phyloP scores from a whole-genome alignment of 2,329 filamentous ascomycete species.

The Colletotrichum sublineola region DNA sequence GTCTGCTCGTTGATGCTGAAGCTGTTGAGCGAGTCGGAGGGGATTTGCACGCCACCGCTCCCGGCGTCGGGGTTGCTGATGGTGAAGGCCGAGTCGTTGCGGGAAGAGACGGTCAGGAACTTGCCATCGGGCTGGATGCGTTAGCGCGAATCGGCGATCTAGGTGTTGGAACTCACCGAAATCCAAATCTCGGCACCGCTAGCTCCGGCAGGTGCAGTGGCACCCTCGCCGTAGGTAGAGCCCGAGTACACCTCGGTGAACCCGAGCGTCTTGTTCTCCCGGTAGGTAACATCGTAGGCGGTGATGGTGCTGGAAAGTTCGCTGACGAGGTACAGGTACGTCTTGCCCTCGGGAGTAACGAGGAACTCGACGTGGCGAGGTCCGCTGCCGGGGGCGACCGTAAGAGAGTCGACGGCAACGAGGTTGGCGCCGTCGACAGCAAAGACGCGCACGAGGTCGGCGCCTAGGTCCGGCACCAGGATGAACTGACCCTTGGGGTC shows the following conservation, averaged over 20 bases:
- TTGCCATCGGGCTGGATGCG: constrained; percentile 65
- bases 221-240: constrained; percentile 61
- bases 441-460: constrained; percentile 72
- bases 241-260: constrained; percentile 63
- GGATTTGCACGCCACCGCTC: constrained; percentile 54
- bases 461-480: constrained; percentile 75
- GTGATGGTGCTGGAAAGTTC: constrained; percentile 72
- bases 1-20: constrained; percentile 67
- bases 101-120: constrained; percentile 77
- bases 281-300: constrained; percentile 69
- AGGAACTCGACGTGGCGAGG: constrained; percentile 76
- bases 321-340: constrained; percentile 71
- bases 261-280: constrained; percentile 53
- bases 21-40: constrained; percentile 75
- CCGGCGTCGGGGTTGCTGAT: constrained; percentile 61
- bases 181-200: constrained; percentile 69
- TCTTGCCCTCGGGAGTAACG: constrained; percentile 55
- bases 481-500: constrained; percentile 76
- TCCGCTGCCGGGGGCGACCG: constrained; percentile 66
- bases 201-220: constrained; percentile 56
- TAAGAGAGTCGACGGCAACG: constrained; percentile 56
- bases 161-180: constrained; percentile 62
- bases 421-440: constrained; percentile 62
- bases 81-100: constrained; percentile 69
- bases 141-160: constrained; percentile 20